Percentiles rank a stretch among this genome's conserved stretches.
Conservation (phyloP, 1,284 basidiomycete genomes). For the Cystobasidiaceae sp. region DNA sequence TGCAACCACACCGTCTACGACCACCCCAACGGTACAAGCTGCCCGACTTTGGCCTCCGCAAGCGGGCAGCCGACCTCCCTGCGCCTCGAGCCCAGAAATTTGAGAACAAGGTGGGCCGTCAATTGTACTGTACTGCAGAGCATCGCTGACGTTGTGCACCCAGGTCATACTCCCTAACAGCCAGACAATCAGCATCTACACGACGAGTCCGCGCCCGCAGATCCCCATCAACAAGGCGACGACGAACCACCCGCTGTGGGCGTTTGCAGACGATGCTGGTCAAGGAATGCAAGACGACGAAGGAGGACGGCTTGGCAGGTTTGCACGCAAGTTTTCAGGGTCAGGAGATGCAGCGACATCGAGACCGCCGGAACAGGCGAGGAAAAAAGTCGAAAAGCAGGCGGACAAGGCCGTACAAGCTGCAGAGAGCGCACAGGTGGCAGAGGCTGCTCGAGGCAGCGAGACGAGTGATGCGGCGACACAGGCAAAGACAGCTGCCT, state of each 20-base stretch:
- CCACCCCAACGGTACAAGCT: too few relatives aligned
- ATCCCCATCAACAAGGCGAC: conserved; percentile 27
- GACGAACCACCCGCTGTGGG: conserved; percentile 30
- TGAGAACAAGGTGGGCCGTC: conserved; percentile 24
- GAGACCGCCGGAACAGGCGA: background rate
- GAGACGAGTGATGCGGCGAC: background rate
- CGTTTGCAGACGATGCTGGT: conserved; percentile 7
- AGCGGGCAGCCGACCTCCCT: conserved; percentile 13
- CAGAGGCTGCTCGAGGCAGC: too few relatives aligned
- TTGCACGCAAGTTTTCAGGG: conserved; percentile 22
- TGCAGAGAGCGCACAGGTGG: too few relatives aligned
- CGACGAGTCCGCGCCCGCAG: conserved; percentile 21
- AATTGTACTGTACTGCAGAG: too few relatives aligned
- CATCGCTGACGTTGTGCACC: background rate
- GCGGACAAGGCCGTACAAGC: too few relatives aligned
- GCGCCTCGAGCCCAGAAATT: conserved; percentile 28
- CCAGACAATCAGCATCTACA: conserved; percentile 7
- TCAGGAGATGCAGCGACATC: background rate
- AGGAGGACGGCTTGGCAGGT: conserved; percentile 29
- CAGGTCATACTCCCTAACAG: conserved; percentile 29
- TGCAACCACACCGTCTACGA: too few relatives aligned
- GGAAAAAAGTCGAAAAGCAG: background rate
- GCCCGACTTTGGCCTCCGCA: conserved; percentile 14
- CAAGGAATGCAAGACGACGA: conserved; percentile 22
- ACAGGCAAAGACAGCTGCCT: background rate